phyloP scores from a whole-genome alignment of 1,139 yeast species.

The Scheffersomyces parashehatae region DNA sequence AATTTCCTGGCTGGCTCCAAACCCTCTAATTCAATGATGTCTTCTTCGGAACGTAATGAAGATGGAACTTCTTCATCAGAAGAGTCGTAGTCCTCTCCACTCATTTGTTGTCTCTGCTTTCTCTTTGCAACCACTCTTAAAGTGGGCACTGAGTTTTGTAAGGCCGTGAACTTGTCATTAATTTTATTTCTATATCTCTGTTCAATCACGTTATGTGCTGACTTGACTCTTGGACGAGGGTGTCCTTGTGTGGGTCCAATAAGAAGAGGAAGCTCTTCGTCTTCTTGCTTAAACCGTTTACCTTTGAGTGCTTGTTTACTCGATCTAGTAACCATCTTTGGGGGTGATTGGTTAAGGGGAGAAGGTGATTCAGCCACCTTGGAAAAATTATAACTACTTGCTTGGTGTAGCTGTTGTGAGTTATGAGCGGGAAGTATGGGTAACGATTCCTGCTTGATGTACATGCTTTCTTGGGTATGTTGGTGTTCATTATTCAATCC shows the following conservation, averaged over 20 bases:
- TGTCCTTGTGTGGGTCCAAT: constrained; percentile 1
- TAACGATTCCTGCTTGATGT: neutral
- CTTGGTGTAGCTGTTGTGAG: neutral
- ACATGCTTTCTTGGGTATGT: neutral
- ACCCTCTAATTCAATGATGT: constrained; percentile 37
- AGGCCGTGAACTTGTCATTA: constrained; percentile 43
- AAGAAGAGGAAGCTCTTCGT: neutral
- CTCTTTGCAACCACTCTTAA: constrained; percentile 32
- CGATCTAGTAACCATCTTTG: neutral
- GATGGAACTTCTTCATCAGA: constrained; percentile 12
- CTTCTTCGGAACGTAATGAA: constrained; percentile 11
- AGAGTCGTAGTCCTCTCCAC: constrained; percentile 15
- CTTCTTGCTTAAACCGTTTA: neutral
- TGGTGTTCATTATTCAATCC: neutral
- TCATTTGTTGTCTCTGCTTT: constrained; percentile 13
- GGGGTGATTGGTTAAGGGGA: neutral
- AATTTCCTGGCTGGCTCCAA: constrained; percentile 47
- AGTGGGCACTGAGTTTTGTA: constrained; percentile 45
- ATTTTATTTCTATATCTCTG: constrained; percentile 49
- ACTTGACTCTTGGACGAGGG: constrained; percentile 22
- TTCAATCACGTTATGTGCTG: constrained; percentile 48
- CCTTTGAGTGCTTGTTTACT: neutral
- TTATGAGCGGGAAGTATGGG: neutral
- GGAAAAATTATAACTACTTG: neutral
- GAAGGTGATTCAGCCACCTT: neutral